Percentiles rank a stretch among this genome's conserved stretches.
These are phyloP conservation scores for Cercospora sesami DNA, from an alignment of 2,329 filamentous ascomycete species.

Conservation along the genomic window DNA sequence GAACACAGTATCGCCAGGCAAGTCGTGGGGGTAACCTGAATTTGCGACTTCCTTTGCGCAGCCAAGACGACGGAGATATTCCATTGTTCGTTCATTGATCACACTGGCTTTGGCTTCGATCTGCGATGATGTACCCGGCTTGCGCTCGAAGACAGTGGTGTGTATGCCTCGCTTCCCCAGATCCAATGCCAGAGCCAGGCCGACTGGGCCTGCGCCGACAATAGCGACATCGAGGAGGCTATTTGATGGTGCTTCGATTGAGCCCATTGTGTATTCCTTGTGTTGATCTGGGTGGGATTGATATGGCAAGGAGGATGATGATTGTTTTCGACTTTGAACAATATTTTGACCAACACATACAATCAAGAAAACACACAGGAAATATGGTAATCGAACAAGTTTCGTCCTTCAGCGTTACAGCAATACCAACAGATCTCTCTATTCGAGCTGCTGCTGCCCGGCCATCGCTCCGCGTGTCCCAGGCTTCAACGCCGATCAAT, in stretches of 20 bases:
- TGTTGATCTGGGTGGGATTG: not conserved
- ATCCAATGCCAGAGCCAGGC: constrained; percentile 8
- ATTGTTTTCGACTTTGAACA: not conserved
- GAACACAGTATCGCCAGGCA: constrained; percentile 11
- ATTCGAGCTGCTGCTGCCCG: not conserved
- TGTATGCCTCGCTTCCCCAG: constrained; percentile 8
- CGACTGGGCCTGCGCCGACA: constrained; percentile 11
- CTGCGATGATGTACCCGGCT: not conserved
- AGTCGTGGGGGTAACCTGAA: constrained; percentile 3
- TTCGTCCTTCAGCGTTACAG: not conserved
- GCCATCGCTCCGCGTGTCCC: not conserved
- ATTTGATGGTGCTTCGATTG: not conserved
- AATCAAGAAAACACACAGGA: not conserved
- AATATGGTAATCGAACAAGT: not conserved
- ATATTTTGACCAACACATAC: not conserved
- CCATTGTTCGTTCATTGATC: constrained; percentile 13
- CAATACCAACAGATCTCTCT: not conserved
- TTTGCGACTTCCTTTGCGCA: not conserved
- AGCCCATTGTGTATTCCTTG: not conserved
- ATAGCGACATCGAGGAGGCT: constrained; percentile 2
- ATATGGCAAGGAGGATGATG: not conserved
- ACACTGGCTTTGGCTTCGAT: constrained; percentile 13
- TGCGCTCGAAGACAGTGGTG: constrained; percentile 8
- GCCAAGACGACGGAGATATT: constrained; percentile 9
- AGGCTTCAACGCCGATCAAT: not conserved